Base-by-base conservation (phyloP, 768 basidiomycete genomes). In the Trametes punicea region DNA sequence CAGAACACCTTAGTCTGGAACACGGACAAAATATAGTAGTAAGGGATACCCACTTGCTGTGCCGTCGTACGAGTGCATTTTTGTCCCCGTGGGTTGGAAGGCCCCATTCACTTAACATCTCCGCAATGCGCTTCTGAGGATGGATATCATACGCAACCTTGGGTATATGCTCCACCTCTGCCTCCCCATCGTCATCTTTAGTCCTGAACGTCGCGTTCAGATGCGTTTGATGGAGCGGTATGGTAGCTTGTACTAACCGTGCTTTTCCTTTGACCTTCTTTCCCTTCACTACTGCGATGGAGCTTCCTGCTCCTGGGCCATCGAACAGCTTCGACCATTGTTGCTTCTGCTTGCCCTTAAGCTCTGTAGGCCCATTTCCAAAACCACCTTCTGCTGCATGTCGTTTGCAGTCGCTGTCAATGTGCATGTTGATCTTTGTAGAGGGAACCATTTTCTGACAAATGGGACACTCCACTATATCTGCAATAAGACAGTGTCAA, bases 121-220 rank as follows among this genome's bases (percentile, higher is more conserved):
- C 82, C 59, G 75, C 80, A 16, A 90, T 64, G 34, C 78, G 75
- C 63, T 75, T 80, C 46, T 85, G 84, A 63, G 82, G 87, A 46
- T 88, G 69, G 10, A 81, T 80, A 11, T 76, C 76, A 62, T 90
- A 90, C 0, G 85, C 79, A 21, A 78, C 77, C 62, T 86, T 86
- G 3, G 88, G 85, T 36, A 89, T 70, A 0, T 76, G 79, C 36
- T 67, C 70, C 0, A 75, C 77, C 33, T 69, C 70, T 38, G 73
- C 61, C 2, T 73, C 66, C 26, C 74, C 75, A 44, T 55, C 59
- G n/a, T 31, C 46, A 25, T 54, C 51, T 8, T 34, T 45, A 18
- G 40, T 29, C 2, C 57, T 60, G 39, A n/a, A 39, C 53, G 59
- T 18, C 62, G 29, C 55, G 13, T n/a, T 26, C 36, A 42, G 4